Evolutionary conservation across 2,329 filamentous ascomycete species (phyloP), one percentile per base, ranked within the genome.

Genomic region (Biscogniauxia mediterranea): DNA sequence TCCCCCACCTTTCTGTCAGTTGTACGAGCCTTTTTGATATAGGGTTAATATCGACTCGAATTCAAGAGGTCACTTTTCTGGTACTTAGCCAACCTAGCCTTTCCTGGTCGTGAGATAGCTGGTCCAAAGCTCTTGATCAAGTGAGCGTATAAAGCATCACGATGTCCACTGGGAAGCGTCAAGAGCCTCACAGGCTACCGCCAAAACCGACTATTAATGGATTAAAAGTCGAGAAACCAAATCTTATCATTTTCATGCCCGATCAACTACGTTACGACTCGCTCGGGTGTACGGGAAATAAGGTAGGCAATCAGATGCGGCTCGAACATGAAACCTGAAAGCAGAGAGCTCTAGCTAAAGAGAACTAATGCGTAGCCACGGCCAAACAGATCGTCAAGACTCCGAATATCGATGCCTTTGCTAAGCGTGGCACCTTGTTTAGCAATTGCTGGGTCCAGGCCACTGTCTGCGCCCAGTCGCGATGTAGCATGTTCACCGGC

Each of bases 231-330:
- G 50, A 52, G 46, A 57, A 51, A 15, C 76, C 15, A 26, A 79
- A 80, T 58, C 73, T 75, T 25, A 66, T 79, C 55, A 77, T 81
- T 7, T 81, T 81, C 62, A 81, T 81, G 79, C 79, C 79, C 2
- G 79, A 81, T 55, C 79, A 81, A 68, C 70, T 81, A 3, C 76
- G 79, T 9, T 80, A 77, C 52, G 80, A 81, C 64, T 74, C 78
- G 1, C 67, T 81, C 0, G 74, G 75, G 0, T 79, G 75, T 52
- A 72, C 73, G 2, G 70, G 67, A 2, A 69, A 68, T 4, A 49
- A 68, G n/a, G 28, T 49, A 46, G 28, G 28, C 28, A 32, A 32
- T 32, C 7, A 32, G 28, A 32, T 32, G 28, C 28, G 7, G 28
- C 28, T 32, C 28, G 28, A 32, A 32, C 7, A 32, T 23, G 23